phyloP scores from a whole-genome alignment of 1,284 basidiomycete genomes.

The Puccinia triticina region DNA sequence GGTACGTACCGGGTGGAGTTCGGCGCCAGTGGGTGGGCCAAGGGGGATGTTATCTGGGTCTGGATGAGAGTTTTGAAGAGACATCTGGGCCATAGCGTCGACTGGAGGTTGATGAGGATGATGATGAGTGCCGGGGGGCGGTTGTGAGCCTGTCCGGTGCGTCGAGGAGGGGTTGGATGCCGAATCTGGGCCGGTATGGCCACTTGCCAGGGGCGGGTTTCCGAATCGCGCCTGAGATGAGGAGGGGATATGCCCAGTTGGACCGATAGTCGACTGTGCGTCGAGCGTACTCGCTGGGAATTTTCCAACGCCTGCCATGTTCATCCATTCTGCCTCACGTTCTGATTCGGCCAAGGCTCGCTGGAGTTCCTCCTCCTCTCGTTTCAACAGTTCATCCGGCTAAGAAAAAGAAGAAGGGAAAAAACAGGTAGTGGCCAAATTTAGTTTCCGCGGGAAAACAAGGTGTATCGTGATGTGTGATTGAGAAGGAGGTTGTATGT shows the following conservation, averaged over 20 bases:
- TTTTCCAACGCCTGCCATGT: constrained; percentile 55
- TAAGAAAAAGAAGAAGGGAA: no score
- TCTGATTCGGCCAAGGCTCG: constrained; percentile 85
- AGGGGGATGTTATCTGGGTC: constrained; percentile 19
- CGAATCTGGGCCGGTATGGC: not conserved
- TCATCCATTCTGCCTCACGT: constrained; percentile 65
- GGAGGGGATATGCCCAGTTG: constrained; percentile 52
- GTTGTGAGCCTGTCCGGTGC: constrained; percentile 51
- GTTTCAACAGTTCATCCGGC: constrained; percentile 76
- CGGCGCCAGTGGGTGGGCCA: constrained; percentile 36
- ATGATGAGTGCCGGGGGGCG: constrained; percentile 53
- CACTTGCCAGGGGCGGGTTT: constrained; percentile 35
- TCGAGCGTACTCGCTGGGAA: constrained; percentile 36
- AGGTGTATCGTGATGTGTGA: no score
- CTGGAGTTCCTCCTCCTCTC: constrained; percentile 89
- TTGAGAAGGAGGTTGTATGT: not conserved
- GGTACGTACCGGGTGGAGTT: constrained; percentile 53
- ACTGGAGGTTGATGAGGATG: constrained; percentile 55
- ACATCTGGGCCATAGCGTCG: constrained; percentile 57
- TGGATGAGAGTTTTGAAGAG: constrained; percentile 58
- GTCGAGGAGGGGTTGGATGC: constrained; percentile 5
- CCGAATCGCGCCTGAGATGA: constrained; percentile 48
- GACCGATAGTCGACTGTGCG: constrained; percentile 5
- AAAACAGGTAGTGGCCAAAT: constrained; percentile 65
- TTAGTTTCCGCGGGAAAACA: constrained; percentile 63